These are phyloP conservation scores for Colletotrichum sp. DNA, from an alignment of 2,329 filamentous ascomycete genomes.

Conservation along the genomic window DNA sequence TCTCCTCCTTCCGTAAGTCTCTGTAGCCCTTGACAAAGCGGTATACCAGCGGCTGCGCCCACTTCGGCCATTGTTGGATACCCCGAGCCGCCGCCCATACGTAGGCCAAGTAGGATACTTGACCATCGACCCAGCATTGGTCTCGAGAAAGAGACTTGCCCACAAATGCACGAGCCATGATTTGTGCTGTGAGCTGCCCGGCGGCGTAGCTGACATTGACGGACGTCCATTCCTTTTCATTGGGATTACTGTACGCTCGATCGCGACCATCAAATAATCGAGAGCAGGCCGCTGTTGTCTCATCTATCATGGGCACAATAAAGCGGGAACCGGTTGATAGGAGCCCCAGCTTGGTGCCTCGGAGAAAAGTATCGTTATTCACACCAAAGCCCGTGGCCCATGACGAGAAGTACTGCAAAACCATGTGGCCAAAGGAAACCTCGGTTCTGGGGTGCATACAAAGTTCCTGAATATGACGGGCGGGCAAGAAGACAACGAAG, in stretches of 20 bases:
- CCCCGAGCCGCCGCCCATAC: background rate
- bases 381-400: background rate
- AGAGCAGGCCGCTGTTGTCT: background rate
- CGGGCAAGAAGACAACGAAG: background rate
- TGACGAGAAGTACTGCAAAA: background rate
- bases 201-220: slow-evolving; percentile 2
- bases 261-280: background rate
- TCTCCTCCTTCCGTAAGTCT: background rate
- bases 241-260: background rate
- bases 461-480: background rate
- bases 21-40: background rate
- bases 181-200: background rate
- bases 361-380: background rate
- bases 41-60: background rate
- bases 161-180: background rate
- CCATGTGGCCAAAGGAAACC: background rate
- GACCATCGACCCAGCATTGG: background rate
- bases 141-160: background rate
- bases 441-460: background rate
- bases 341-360: background rate
- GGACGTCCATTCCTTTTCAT: background rate
- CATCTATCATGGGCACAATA: background rate
- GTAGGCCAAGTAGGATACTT: slow-evolving; percentile 3
- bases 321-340: background rate
- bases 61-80: background rate